Conservation (phyloP, 1,284 basidiomycete species). For the Sporisorium reilianum region DNA sequence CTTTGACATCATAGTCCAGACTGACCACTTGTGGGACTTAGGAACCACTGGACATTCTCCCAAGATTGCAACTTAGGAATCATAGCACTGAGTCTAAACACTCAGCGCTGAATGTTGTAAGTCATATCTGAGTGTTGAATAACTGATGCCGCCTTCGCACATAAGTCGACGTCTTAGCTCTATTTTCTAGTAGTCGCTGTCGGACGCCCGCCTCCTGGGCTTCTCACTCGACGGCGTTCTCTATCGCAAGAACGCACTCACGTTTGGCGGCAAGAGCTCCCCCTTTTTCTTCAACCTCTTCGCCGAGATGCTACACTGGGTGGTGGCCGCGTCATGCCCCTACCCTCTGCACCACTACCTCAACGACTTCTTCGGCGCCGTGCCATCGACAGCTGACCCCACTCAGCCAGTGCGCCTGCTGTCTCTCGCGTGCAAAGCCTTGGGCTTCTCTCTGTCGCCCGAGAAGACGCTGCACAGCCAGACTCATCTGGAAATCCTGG, state of each 20-base stretch:
- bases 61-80: no score
- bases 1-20: no score
- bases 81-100: no score
- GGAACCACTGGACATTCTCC: no score
- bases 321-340: neutral
- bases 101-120: no score
- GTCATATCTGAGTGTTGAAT: no score
- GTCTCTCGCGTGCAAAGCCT: neutral
- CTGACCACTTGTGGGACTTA: no score
- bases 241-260: neutral
- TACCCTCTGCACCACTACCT: neutral
- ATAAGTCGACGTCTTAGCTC: no score
- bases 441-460: no score
- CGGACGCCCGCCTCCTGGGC: neutral
- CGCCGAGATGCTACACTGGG: neutral
- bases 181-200: no score
- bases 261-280: neutral
- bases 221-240: neutral
- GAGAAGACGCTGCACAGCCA: neutral
- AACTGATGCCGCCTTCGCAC: no score
- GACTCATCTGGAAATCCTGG: neutral
- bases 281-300: neutral
- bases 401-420: no score
- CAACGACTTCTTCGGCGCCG: neutral
- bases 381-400: neutral